Evolutionary conservation across 2,329 filamentous ascomycete genomes (phyloP).

Genomic region (Apiospora kogelbergensis): DNA sequence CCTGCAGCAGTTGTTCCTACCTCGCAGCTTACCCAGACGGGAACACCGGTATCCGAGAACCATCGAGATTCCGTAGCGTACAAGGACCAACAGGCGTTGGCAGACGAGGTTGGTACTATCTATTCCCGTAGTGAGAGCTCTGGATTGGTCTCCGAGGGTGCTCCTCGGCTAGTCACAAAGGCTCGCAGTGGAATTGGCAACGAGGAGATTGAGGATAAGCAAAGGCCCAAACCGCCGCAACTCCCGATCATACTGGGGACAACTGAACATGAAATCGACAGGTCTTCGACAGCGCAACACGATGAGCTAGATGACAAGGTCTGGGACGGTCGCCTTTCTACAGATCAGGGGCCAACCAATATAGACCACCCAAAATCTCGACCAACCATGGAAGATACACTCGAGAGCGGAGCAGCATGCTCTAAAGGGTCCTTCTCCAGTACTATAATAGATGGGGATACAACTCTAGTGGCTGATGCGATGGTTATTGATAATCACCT

Average conservation of each 20-base stretch:
- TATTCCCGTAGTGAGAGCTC: not conserved
- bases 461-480: constrained; percentile 23
- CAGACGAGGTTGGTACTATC: not conserved
- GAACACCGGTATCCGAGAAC: constrained; percentile 15
- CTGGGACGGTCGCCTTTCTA: not conserved
- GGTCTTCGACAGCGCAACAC: not conserved
- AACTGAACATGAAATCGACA: not conserved
- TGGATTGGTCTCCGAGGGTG: not conserved
- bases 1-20: not conserved
- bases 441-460: constrained; percentile 18
- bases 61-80: constrained; percentile 10
- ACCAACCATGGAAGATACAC: not conserved
- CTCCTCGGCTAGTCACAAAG: not conserved
- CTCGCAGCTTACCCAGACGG: constrained; percentile 17
- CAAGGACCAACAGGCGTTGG: not conserved
- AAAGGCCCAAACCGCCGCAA: not conserved
- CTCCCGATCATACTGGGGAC: not conserved
- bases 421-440: not conserved
- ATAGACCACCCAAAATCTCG: not conserved
- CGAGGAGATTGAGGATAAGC: not conserved
- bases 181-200: not conserved
- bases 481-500: constrained; percentile 18
- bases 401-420: not conserved
- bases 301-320: not conserved
- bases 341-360: not conserved